Conservation (phyloP, 345 rosid genomes). For the Angophora floribunda region DNA sequence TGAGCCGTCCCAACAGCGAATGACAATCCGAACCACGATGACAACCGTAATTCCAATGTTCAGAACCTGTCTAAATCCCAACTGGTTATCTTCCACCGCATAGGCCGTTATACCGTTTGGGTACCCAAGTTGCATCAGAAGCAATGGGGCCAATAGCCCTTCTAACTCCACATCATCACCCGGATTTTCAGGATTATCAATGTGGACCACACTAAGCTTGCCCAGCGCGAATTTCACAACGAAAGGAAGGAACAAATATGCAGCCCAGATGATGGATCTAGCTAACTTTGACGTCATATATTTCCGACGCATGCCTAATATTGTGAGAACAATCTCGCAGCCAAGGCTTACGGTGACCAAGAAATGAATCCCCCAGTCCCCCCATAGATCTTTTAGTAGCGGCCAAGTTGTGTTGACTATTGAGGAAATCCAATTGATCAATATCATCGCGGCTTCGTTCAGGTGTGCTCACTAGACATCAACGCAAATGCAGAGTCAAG, state of each 20-base stretch:
- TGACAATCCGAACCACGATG: not conserved
- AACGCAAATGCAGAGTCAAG: not conserved
- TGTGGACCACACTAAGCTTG: not conserved
- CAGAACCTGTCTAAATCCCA: not conserved
- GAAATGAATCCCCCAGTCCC: not conserved
- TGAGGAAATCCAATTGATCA: not conserved
- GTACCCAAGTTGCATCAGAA: not conserved
- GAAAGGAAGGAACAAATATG: not conserved
- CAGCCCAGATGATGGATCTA: not conserved
- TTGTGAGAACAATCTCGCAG: not conserved
- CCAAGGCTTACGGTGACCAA: not conserved
- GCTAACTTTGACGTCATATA: accelerated
- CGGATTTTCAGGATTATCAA: not conserved
- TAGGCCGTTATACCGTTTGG: not conserved
- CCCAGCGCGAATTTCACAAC: not conserved
- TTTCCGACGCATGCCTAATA: not conserved
- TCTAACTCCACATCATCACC: not conserved
- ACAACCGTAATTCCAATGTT: not conserved
- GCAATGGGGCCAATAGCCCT: not conserved
- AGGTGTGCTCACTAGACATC: not conserved
- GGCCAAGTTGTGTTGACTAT: not conserved
- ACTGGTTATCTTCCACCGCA: not conserved
- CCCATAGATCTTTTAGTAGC: not conserved
- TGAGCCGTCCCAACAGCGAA: not conserved
- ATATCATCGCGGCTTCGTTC: not conserved